phyloP scores from a whole-genome alignment of 257 asterid genomes.

The Solanum stenotomum region DNA sequence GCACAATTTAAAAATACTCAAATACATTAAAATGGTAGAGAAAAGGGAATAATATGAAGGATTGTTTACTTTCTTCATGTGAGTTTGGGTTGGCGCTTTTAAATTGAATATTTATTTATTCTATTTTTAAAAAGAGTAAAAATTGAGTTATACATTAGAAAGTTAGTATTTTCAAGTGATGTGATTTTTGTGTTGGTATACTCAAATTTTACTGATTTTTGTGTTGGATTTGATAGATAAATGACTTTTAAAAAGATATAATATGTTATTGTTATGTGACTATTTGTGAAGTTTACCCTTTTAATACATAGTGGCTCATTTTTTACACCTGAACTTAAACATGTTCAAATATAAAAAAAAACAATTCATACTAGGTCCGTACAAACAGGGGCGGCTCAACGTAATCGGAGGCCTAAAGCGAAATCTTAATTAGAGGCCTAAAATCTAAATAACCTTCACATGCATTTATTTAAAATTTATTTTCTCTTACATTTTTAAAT shows the following conservation, averaged over 20 bases:
- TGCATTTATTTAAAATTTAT: no score
- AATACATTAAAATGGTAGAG: not conserved
- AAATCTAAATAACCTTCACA: no score
- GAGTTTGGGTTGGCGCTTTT: not conserved
- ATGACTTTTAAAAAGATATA: not conserved
- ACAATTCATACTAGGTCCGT: not conserved
- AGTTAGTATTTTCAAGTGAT: not conserved
- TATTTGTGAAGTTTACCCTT: no score
- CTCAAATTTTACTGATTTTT: not conserved
- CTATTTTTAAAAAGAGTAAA: not conserved
- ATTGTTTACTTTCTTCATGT: no score
- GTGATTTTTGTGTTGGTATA: not conserved
- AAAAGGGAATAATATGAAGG: no score
- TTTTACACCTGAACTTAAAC: not conserved
- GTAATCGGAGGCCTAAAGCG: no score
- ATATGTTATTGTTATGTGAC: no score
- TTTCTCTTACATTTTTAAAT: no score
- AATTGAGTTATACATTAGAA: not conserved
- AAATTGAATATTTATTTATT: not conserved
- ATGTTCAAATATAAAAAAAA: not conserved
- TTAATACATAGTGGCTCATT: not conserved
- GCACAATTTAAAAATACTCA: not conserved
- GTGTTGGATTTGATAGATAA: not conserved
- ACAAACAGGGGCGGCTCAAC: no score
- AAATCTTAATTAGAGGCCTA: no score